phyloP scores from a whole-genome alignment of 176 grass and related monocot species.

The Triticum turgidum region DNA sequence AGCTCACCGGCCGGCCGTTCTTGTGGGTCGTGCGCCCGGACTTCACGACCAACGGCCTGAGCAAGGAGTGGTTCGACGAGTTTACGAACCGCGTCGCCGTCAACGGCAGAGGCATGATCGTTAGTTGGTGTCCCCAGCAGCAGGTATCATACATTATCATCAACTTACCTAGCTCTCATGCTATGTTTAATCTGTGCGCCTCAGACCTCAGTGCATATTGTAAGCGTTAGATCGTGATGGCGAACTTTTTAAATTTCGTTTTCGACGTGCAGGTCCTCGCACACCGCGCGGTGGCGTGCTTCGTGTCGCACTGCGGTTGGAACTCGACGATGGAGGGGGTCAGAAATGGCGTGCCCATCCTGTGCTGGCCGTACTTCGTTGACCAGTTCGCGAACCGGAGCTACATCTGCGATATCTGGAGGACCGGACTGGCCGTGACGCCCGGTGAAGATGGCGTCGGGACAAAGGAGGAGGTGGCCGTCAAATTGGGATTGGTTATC shows the following conservation, averaged over 20 bases:
- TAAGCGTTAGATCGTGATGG: background rate
- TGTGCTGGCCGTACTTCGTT: slow-evolving; percentile 47
- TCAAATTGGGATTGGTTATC: background rate
- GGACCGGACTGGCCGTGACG: background rate
- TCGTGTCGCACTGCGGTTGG: slow-evolving; percentile 60
- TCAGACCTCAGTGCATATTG: background rate
- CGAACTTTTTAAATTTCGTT: background rate
- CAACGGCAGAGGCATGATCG: slow-evolving; percentile 31
- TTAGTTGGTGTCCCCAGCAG: slow-evolving; percentile 51
- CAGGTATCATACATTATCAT: slow-evolving; percentile 1
- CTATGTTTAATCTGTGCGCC: background rate
- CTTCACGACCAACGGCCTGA: background rate
- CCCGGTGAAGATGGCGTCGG: background rate
- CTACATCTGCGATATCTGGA: slow-evolving; percentile 23
- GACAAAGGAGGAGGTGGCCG: background rate
- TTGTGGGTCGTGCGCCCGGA: slow-evolving; percentile 51
- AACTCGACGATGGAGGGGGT: slow-evolving; percentile 50
- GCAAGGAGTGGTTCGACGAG: slow-evolving; percentile 33
- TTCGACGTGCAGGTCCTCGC: background rate
- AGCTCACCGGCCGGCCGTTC: slow-evolving; percentile 33
- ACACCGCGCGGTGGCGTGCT: slow-evolving; percentile 35
- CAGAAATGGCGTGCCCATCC: slow-evolving; percentile 31
- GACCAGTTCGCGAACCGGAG: slow-evolving; percentile 27
- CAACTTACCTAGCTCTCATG: background rate
- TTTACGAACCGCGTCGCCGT: slow-evolving; percentile 18